phyloP scores from a whole-genome alignment of 495 filamentous ascomycete genomes.

The Lophiostoma macrostomum region DNA sequence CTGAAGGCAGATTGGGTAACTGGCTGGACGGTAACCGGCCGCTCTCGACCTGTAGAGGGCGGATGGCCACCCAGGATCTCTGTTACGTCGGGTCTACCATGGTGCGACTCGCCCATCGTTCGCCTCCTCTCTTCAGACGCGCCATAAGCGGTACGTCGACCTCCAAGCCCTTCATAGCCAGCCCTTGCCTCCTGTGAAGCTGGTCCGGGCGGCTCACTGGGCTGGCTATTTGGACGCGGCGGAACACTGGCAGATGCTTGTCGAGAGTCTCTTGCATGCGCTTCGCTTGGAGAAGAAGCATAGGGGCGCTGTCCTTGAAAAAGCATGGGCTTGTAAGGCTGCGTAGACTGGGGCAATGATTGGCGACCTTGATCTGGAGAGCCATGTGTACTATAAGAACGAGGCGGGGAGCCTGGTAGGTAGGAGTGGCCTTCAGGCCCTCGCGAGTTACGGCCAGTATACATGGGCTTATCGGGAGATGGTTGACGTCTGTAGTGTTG shows the following conservation, averaged over 20 bases:
- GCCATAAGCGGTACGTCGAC: constrained; percentile 8
- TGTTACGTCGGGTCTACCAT: constrained; percentile 22
- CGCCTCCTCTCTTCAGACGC: constrained; percentile 26
- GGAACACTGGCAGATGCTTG: constrained; percentile 17
- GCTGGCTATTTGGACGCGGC: constrained; percentile 38
- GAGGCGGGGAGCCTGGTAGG: constrained; percentile 25
- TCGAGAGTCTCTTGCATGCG: constrained; percentile 19
- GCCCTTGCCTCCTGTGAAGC: constrained; percentile 9
- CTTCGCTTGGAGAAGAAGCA: constrained; percentile 26
- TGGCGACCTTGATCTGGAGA: constrained; percentile 34
- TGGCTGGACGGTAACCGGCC: constrained; percentile 35
- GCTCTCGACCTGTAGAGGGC: constrained; percentile 20
- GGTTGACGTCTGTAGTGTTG: constrained; percentile 24
- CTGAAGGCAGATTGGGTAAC: constrained; percentile 34
- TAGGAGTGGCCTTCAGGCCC: constrained; percentile 19
- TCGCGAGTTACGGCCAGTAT: constrained; percentile 14
- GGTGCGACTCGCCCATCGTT: constrained; percentile 30
- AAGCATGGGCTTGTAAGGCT: constrained; percentile 29
- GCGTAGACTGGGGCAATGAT: constrained; percentile 14
- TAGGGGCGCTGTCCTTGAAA: constrained; percentile 27
- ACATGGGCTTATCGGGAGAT: constrained; percentile 31
- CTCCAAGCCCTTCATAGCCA: constrained; percentile 10
- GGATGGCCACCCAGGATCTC: constrained; percentile 12
- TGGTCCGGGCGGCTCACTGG: constrained; percentile 13
- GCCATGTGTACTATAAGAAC: constrained; percentile 24